Evolutionary conservation across 208 protist species (phyloP), one percentile per base, ranked within the genome.

Genomic region (Trypanosomatidae sp.): DNA sequence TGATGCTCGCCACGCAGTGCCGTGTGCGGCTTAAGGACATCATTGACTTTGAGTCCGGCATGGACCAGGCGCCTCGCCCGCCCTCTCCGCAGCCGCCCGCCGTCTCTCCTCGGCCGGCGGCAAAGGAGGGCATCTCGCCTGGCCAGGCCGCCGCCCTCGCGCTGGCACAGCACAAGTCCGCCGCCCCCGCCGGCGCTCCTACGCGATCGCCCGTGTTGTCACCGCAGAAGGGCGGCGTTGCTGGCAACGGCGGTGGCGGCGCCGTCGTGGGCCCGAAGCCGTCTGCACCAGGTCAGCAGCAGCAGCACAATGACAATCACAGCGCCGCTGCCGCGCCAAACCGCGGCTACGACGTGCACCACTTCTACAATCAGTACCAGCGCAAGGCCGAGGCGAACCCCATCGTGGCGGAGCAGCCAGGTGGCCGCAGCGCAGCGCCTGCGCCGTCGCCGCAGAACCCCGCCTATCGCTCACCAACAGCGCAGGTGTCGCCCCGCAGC

Each of bases 1-100:
- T 97, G 49, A 94, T 97, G 90, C 87, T 97, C 25, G 92, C 92
- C 33, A 97, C 92, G 1, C 87, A 97, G 74, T 95, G 91, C 74
- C 87, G 85, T 28, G 83, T 95, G 36, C 87, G 92, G n/a, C 77
- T 97, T 15, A 90, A 90, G 66, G 92, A 97, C 69, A 93, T 97
- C 69, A 94, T 97, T 15, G 92, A 95, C 73, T 97, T 92, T 80
- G 84, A 94, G 10, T 77, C 76, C 2, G 83, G 52, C 30, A 77
- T 78, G 49, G 73, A 86, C 41, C 76, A 85, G 59, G 46, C 69
- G 50, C 66, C 80, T 12, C 69, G 60, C 41, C 62, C 69, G 60
- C 33, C 73, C 15, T 74, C 69, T 43, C 55, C 43, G 3, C 39
- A 25, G 13, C 33, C 64, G n/a, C n/a, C n/a, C n/a, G n/a, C n/a